These are phyloP conservation scores for Talaromyces sp. DNA, from an alignment of 2,329 filamentous ascomycete species.

Conservation along the genomic window DNA sequence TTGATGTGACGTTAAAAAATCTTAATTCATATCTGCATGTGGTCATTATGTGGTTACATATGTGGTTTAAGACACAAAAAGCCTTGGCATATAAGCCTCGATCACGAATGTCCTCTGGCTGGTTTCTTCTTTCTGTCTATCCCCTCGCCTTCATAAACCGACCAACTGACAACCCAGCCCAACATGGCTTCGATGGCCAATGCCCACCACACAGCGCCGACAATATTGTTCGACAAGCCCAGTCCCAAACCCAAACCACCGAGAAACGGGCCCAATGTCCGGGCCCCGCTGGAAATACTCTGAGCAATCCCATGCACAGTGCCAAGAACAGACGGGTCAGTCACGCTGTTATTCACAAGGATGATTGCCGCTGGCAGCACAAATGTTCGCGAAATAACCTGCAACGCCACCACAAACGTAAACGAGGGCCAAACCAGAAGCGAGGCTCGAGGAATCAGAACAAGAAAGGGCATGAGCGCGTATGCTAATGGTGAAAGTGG, in stretches of 20 bases:
- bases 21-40: neutral
- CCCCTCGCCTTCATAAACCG: slow-evolving; percentile 60
- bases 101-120: neutral
- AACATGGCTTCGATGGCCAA: slow-evolving; percentile 50
- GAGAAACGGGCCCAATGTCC: slow-evolving; percentile 53
- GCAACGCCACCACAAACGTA: slow-evolving; percentile 58
- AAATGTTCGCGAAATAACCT: slow-evolving; percentile 70
- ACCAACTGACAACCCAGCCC: slow-evolving; percentile 55
- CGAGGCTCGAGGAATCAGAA: slow-evolving; percentile 56
- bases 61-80: no score
- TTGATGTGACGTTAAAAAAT: neutral
- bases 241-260: slow-evolving; percentile 51
- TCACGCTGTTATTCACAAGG: slow-evolving; percentile 56
- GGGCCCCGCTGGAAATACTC: slow-evolving; percentile 49
- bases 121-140: slow-evolving; percentile 45
- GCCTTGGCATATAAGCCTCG: neutral
- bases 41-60: neutral
- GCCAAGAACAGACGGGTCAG: slow-evolving; percentile 52
- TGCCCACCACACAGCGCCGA: slow-evolving; percentile 56
- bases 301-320: slow-evolving; percentile 58
- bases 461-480: slow-evolving; percentile 63
- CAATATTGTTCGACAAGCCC: slow-evolving; percentile 49
- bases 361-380: slow-evolving; percentile 56
- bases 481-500: slow-evolving; percentile 68
- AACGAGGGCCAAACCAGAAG: slow-evolving; percentile 60